phyloP scores from a whole-genome alignment of 2,329 filamentous ascomycete species.

The Ascochyta clinopodiicola region DNA sequence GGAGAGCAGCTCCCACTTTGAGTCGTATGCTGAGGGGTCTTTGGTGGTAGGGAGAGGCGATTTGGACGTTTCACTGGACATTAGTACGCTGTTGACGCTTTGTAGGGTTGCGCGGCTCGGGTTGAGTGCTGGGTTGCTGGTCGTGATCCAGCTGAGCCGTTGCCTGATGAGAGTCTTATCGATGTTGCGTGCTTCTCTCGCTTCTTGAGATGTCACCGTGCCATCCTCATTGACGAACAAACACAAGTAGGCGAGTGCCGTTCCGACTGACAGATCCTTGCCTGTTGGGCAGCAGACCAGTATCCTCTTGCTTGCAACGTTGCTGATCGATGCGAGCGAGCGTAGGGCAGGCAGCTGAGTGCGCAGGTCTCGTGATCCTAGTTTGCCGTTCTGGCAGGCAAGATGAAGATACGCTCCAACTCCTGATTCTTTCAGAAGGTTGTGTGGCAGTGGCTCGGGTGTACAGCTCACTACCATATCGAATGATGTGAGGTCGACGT shows the following conservation, averaged over 20 bases:
- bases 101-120: slow-evolving; percentile 86
- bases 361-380: slow-evolving; percentile 83
- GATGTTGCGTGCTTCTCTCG: slow-evolving; percentile 46
- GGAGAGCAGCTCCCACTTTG: neutral
- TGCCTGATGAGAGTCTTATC: slow-evolving; percentile 80
- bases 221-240: slow-evolving; percentile 73
- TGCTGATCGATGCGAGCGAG: slow-evolving; percentile 54
- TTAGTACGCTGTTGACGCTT: slow-evolving; percentile 88
- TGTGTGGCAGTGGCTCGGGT: slow-evolving; percentile 46
- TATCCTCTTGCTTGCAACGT: slow-evolving; percentile 12
- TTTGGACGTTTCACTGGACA: slow-evolving; percentile 53
- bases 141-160: slow-evolving; percentile 82
- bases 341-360: slow-evolving; percentile 69
- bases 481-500: slow-evolving; percentile 47
- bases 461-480: slow-evolving; percentile 55
- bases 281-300: slow-evolving; percentile 75
- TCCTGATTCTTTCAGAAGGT: slow-evolving; percentile 16
- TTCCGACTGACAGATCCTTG: slow-evolving; percentile 80
- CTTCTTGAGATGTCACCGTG: slow-evolving; percentile 16
- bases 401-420: slow-evolving; percentile 62
- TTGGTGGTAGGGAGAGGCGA: neutral
- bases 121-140: slow-evolving; percentile 77
- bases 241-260: slow-evolving; percentile 78
- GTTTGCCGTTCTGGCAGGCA: slow-evolving; percentile 73
- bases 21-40: neutral